A percentile compares a stretch with the other conserved stretches of the same genome.
Evolutionary conservation across 306 rosid genomes (phyloP).

Genomic region (Castanea mollissima): DNA sequence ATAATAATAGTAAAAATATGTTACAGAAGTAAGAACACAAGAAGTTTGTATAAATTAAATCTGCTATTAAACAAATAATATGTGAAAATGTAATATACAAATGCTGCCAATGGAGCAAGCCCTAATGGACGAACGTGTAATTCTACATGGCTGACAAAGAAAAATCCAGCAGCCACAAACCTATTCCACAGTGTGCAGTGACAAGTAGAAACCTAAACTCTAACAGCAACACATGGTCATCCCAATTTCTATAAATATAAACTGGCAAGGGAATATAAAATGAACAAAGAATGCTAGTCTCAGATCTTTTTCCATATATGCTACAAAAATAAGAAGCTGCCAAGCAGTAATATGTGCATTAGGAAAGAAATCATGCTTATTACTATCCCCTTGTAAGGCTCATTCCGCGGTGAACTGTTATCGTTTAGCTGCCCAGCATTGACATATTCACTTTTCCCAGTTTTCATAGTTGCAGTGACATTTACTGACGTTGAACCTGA

Average conservation of each 20-base stretch:
- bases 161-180: conserved; percentile 25
- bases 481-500: conserved; percentile 81
- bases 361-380: conserved; percentile 46
- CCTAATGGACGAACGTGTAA: conserved; percentile 7
- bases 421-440: conserved; percentile 67
- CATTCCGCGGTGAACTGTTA: conserved; percentile 34
- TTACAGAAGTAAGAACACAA: not conserved
- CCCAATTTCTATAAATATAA: conserved; percentile 42
- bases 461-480: conserved; percentile 65
- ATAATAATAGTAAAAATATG: not conserved
- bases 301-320: conserved; percentile 13
- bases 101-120: conserved; percentile 2
- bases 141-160: conserved; percentile 32
- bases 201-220: conserved; percentile 18
- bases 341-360: conserved; percentile 31
- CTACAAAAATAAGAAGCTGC: conserved; percentile 48
- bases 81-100: conserved; percentile 42
- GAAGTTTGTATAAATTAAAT: conserved; percentile 12
- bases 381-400: conserved; percentile 29
- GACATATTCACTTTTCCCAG: conserved; percentile 70
- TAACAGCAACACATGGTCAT: conserved; percentile 30
- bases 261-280: conserved; percentile 43
- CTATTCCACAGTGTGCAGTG: conserved; percentile 29
- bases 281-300: conserved; percentile 27
- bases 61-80: conserved; percentile 16